Conservation (phyloP, 768 basidiomycete species). For the Mycena belliarum region DNA sequence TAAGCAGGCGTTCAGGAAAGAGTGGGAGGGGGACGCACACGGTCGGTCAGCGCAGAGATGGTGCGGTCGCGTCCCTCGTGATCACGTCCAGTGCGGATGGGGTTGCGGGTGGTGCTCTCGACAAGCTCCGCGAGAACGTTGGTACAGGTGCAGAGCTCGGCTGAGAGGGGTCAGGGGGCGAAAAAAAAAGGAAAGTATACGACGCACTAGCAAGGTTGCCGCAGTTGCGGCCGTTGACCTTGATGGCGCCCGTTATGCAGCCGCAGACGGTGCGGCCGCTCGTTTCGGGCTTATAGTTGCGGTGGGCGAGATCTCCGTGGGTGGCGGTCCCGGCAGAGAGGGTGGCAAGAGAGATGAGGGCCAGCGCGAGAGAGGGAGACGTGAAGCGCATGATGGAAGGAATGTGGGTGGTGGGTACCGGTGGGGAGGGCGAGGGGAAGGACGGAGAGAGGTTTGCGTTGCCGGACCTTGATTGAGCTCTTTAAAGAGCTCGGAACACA, state of each 20-base stretch:
- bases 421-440: background rate
- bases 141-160: background rate
- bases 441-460: background rate
- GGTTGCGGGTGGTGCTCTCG: background rate
- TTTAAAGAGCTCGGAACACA: too few species aligned
- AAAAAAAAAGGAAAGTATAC: background rate
- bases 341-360: background rate
- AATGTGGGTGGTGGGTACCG: slow-evolving; percentile 1
- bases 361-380: background rate
- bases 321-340: background rate
- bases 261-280: background rate
- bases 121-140: background rate
- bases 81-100: background rate
- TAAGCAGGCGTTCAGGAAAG: background rate
- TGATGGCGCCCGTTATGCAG: background rate
- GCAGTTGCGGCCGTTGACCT: background rate
- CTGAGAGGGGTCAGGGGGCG: background rate
- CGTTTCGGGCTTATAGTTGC: too few species aligned
- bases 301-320: background rate
- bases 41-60: background rate
- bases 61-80: background rate
- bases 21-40: background rate
- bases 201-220: background rate
- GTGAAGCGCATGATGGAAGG: background rate
- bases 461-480: background rate